Conservation (phyloP, 1,284 basidiomycete genomes). For the Tremellales sp. region DNA sequence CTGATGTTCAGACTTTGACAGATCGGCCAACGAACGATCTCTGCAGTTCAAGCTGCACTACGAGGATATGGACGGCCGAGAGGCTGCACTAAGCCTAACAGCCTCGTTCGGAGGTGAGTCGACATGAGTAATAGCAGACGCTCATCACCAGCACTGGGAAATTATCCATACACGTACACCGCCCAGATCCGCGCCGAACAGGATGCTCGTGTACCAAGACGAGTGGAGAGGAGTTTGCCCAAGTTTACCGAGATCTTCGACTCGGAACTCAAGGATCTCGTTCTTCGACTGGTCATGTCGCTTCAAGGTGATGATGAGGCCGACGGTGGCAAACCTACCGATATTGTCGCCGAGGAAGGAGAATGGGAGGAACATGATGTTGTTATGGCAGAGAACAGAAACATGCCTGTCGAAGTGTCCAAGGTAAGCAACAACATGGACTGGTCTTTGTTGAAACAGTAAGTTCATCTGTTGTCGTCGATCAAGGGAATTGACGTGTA, state of each 20-base stretch:
- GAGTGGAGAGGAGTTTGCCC: constrained; percentile 7
- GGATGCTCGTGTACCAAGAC: too few relatives aligned
- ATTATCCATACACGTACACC: too few relatives aligned
- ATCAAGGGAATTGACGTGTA: constrained; percentile 1
- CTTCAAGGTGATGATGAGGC: constrained; percentile 29
- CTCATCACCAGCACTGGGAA: too few relatives aligned
- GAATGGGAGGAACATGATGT: constrained; percentile 3
- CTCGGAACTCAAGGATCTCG: constrained; percentile 8
- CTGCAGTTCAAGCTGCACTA: constrained; percentile 12
- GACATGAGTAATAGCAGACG: too few relatives aligned
- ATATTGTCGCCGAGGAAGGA: constrained; percentile 1
- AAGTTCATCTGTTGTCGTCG: constrained; percentile 1
- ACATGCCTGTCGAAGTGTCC: too few relatives aligned
- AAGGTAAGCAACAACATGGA: too few relatives aligned
- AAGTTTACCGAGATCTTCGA: constrained; percentile 20
- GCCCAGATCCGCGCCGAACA: too few relatives aligned
- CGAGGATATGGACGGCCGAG: constrained; percentile 21
- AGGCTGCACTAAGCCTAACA: constrained; percentile 4
- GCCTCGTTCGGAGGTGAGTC: constrained; percentile 15
- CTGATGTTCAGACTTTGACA: too few relatives aligned
- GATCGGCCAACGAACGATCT: constrained; percentile 8
- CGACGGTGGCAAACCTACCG: constrained; percentile 14
- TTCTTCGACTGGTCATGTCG: constrained; percentile 10
- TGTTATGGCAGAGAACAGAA: background rate
- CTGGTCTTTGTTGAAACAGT: constrained; percentile 16